Evolutionary conservation across 805 yeast species (phyloP), one percentile per base, ranked within the genome.

Genomic region (Candida multigemmis): DNA sequence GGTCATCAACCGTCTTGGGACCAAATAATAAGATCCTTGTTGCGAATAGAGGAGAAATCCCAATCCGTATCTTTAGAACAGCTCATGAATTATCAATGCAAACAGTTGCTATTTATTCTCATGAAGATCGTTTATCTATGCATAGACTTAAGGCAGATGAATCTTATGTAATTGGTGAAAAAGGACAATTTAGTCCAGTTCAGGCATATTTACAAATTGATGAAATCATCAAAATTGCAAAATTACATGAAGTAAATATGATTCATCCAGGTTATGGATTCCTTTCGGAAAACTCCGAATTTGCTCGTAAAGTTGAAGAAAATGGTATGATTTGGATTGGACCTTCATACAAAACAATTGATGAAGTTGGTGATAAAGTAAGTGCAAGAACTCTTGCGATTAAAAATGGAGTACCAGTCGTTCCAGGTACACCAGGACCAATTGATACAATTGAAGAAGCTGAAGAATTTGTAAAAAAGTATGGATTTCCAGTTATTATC

Each of bases 381-480:
- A 71, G 85, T 38, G 98, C 98, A 24, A 76, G 98, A 65, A 72
- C 65, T 41, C 68, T 89, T 45, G 98, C 98, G 28, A 71, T 68
- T 26, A 65, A 67, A 38, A 84, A 84, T 45, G 54, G 74, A 31
- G 98, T 89, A 12, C 97, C 98, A 9, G 80, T 78, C 20, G 96
- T 89, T 14, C 98, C 98, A 5, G 98, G 98, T 50, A 87, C 97
- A 9, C 94, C 93, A 6, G 98, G 97, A 21, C 97, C 98, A 37
- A 86, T 91, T 50, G 87, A 77, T 32, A 46, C 69, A 15, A 77
- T 77, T 14, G 77, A 68, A 31, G 85, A 89, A 46, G 97, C 97
- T 18, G 45, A 60, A 38, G 77, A 53, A 6, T 89, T 89, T 49
- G 96, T 87, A 19, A 71, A 61, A 23, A 49, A 85, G 59, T 71